phyloP scores from a whole-genome alignment of 2,329 filamentous ascomycete species.

The Aspergillus felis region DNA sequence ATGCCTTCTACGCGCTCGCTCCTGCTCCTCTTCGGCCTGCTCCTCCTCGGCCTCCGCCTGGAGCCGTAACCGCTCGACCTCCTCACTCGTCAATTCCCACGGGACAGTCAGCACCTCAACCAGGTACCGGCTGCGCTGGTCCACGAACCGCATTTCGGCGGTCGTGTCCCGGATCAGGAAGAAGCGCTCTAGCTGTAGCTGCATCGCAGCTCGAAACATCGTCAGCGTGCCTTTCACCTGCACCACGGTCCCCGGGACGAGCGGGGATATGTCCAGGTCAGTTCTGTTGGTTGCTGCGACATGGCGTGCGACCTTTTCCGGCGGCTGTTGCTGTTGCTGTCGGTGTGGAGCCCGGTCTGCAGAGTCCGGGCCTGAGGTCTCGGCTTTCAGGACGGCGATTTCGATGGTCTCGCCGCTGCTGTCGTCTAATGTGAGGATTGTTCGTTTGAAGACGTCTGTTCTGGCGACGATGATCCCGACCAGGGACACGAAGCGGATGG shows the following conservation, averaged over 20 bases:
- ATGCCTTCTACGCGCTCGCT: constrained; percentile 24
- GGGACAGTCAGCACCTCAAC: constrained; percentile 48
- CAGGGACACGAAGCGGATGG: constrained; percentile 70
- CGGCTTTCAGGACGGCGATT: constrained; percentile 44
- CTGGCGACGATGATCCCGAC: constrained; percentile 65
- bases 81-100: constrained; percentile 48
- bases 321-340: constrained; percentile 8
- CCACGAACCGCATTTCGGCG: constrained; percentile 53
- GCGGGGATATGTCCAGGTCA: constrained; percentile 42
- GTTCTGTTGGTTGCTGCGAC: constrained; percentile 28
- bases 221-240: constrained; percentile 57
- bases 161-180: constrained; percentile 48
- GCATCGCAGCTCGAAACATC: constrained; percentile 48
- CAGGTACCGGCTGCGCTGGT: constrained; percentile 48
- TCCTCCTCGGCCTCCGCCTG: constrained; percentile 40
- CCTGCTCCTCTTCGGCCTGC: constrained; percentile 35
- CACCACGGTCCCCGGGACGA: constrained; percentile 49
- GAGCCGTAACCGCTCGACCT: constrained; percentile 42
- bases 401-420: constrained; percentile 58
- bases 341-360: background rate
- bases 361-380: background rate
- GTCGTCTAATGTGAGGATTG: constrained; percentile 57
- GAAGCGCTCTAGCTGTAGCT: constrained; percentile 54
- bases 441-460: constrained; percentile 51
- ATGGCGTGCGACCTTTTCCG: background rate